Evolutionary conservation across 228 moss, liverwort and hornwort species (phyloP).

Genomic region (Sphagnum fallax): DNA sequence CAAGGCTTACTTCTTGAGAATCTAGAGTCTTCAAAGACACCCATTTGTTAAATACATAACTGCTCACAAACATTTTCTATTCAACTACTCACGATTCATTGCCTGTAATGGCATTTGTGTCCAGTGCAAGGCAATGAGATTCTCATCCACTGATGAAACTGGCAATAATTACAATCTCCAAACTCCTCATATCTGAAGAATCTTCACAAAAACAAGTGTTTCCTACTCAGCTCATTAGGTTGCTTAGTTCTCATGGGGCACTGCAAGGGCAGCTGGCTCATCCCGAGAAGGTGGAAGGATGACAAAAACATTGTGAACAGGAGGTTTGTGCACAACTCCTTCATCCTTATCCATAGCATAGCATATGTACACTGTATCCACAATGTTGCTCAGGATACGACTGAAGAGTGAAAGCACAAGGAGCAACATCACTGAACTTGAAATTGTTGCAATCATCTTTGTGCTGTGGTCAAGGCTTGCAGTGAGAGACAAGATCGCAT

Average conservation of each 20-base stretch:
- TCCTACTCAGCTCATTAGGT: too few species aligned
- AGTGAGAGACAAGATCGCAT: conserved; percentile 37
- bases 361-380: conserved; percentile 90
- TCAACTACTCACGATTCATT: too few species aligned
- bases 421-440: conserved; percentile 46
- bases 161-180: too few species aligned
- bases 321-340: conserved; percentile 56
- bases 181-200: too few species aligned
- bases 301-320: conserved; percentile 69
- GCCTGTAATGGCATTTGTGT: too few species aligned
- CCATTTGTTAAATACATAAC: too few species aligned
- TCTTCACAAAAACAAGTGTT: too few species aligned
- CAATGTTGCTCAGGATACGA: conserved; percentile 65
- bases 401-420: conserved; percentile 34
- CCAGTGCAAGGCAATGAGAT: too few species aligned
- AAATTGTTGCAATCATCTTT: conserved; percentile 18
- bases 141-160: too few species aligned
- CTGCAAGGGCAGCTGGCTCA: conserved; percentile 59
- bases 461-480: conserved; percentile 21
- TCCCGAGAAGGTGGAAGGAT: conserved; percentile 56
- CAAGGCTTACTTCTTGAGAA: too few species aligned
- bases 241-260: conserved; percentile 25
- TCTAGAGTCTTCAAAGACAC: too few species aligned
- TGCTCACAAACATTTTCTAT: too few species aligned
- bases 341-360: conserved; percentile 95